Conservation (phyloP, 164 flowering plant species). For the Aristolochia californica region DNA sequence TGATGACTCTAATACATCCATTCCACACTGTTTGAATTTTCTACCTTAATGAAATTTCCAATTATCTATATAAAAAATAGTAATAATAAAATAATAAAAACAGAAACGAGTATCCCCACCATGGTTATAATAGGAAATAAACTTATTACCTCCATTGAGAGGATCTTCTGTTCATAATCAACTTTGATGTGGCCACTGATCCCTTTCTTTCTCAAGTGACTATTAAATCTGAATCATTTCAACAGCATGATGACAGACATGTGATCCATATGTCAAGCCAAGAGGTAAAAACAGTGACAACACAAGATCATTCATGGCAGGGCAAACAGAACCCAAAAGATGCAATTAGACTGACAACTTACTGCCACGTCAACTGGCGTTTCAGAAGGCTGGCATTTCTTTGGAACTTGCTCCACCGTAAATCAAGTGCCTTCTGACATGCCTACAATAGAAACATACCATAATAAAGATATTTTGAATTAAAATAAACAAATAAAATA, state of each 20-base stretch:
- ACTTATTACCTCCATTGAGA: conserved; percentile 57
- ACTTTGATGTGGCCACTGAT: conserved; percentile 65
- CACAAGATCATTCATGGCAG: background rate
- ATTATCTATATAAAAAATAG: no score
- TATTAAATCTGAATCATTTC: conserved; percentile 51
- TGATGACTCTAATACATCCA: conserved; percentile 13
- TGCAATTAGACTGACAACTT: conserved; percentile 17
- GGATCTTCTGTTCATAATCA: conserved; percentile 61
- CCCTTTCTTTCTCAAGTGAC: conserved; percentile 68
- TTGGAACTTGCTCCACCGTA: conserved; percentile 52
- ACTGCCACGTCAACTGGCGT: conserved; percentile 82
- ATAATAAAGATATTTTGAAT: background rate
- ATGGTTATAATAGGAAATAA: background rate
- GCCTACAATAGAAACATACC: conserved; percentile 34
- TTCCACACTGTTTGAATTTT: background rate
- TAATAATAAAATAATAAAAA: no score
- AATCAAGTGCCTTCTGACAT: conserved; percentile 48
- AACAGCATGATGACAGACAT: background rate
- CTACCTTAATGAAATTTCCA: no score
- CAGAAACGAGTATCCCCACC: no score
- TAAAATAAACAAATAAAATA: no score
- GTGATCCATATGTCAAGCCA: background rate
- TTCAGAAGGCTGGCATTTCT: conserved; percentile 50
- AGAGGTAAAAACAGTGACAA: no score
- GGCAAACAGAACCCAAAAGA: background rate